Evolutionary conservation across 2,329 filamentous ascomycete species (phyloP).

Genomic region (Penicillium hesseltinei): DNA sequence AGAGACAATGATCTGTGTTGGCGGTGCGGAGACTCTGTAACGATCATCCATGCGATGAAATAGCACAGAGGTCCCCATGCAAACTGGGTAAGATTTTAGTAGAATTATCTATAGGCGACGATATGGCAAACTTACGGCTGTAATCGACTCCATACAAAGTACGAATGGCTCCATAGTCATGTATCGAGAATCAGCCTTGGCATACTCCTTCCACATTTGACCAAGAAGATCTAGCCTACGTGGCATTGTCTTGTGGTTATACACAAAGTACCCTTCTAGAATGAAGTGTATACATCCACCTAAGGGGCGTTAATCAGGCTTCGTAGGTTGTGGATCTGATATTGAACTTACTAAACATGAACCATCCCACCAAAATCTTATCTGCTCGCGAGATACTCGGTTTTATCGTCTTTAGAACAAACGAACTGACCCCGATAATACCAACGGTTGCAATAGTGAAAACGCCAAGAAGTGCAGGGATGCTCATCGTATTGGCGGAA

Average conservation of each 20-base stretch:
- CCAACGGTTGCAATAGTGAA: too few species aligned
- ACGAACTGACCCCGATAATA: too few species aligned
- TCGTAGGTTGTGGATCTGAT: too few species aligned
- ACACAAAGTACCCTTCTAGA: constrained; percentile 13
- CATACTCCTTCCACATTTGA: constrained; percentile 12
- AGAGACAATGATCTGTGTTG: background rate
- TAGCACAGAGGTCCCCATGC: background rate
- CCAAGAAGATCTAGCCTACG: constrained; percentile 3
- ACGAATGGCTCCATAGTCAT: constrained; percentile 1
- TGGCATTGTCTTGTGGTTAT: constrained; percentile 7
- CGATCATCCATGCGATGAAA: background rate
- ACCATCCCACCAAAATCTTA: too few species aligned
- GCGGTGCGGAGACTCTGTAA: background rate
- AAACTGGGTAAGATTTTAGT: background rate
- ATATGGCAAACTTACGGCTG: background rate
- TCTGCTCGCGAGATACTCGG: too few species aligned
- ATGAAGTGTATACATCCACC: constrained; percentile 8
- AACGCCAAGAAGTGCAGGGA: too few species aligned
- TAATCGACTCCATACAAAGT: background rate
- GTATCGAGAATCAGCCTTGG: constrained; percentile 8
- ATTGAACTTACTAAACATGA: too few species aligned
- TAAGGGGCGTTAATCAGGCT: too few species aligned
- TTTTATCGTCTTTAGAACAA: too few species aligned
- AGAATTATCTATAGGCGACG: background rate
- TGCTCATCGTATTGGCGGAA: too few species aligned